phyloP scores from a whole-genome alignment of 306 rosid species.

The Ziziphus jujuba region DNA sequence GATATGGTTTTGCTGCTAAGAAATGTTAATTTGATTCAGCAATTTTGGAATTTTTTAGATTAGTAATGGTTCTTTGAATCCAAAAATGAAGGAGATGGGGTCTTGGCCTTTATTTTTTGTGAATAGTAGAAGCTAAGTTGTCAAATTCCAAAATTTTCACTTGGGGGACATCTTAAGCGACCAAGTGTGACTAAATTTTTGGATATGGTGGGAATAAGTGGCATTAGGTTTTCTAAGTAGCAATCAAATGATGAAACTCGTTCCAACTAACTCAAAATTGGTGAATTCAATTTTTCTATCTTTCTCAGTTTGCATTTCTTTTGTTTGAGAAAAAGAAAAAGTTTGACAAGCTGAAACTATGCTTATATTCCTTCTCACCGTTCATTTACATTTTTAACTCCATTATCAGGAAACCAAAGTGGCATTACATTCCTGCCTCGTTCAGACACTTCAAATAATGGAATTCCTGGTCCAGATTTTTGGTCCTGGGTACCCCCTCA shows the following conservation, averaged over 20 bases:
- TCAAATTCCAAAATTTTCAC: no score
- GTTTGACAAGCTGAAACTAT: no score
- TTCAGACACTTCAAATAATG: slow-evolving; percentile 43
- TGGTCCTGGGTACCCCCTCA: slow-evolving; percentile 96
- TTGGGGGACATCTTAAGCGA: no score
- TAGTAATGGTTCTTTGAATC: not conserved
- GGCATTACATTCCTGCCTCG: slow-evolving; percentile 31
- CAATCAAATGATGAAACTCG: not conserved
- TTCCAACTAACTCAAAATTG: not conserved
- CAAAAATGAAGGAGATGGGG: not conserved
- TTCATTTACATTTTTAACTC: slow-evolving; percentile 8
- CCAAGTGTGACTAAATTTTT: no score
- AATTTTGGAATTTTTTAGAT: not conserved
- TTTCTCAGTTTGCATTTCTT: not conserved
- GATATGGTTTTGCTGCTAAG: no score
- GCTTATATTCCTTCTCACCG: not conserved
- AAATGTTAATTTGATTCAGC: not conserved
- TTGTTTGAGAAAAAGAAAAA: not conserved
- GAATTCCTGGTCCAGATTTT: slow-evolving; percentile 88
- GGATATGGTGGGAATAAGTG: not conserved
- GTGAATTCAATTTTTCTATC: not conserved
- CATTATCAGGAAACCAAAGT: slow-evolving; percentile 32
- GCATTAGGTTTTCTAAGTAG: not conserved
- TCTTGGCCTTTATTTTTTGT: no score
- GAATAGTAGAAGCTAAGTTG: no score